phyloP scores from a whole-genome alignment of 2,329 filamentous ascomycete genomes.

The Colletotrichum neosansevieriae region DNA sequence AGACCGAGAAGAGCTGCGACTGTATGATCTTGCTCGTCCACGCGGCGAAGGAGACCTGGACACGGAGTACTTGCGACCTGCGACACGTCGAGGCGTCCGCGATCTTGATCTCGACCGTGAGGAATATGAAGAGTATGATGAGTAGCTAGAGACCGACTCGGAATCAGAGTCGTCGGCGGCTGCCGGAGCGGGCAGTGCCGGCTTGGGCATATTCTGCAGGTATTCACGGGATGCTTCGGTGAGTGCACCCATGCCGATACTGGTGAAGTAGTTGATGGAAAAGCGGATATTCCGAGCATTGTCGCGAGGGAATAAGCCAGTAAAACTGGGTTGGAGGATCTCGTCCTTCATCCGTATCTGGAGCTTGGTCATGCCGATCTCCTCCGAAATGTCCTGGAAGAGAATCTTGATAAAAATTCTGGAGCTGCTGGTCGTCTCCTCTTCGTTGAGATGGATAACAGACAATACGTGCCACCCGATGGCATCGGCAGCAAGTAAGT shows the following conservation, averaged over 20 bases:
- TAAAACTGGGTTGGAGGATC: conserved; percentile 79
- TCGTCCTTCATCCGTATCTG: conserved; percentile 83
- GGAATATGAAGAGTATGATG: conserved; percentile 76
- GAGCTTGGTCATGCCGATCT: conserved; percentile 85
- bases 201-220: conserved; percentile 90
- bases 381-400: conserved; percentile 91
- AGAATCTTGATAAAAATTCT: conserved; percentile 99
- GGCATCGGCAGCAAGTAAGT: conserved; percentile 87
- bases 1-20: conserved; percentile 53
- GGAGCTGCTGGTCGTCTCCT: conserved; percentile 95
- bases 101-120: conserved; percentile 63
- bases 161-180: conserved; percentile 71
- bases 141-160: conserved; percentile 83
- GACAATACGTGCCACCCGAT: conserved; percentile 93
- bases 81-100: conserved; percentile 52
- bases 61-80: conserved; percentile 52
- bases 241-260: conserved; percentile 93
- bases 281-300: conserved; percentile 92
- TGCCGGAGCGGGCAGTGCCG: conserved; percentile 77
- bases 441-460: conserved; percentile 90
- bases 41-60: conserved; percentile 48
- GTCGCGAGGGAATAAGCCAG: conserved; percentile 90
- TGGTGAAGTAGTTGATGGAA: conserved; percentile 99
- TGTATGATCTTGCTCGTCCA: conserved; percentile 48
- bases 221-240: conserved; percentile 96